Percentiles rank a stretch among this genome's conserved stretches.
Conservation (phyloP, 371 early-diverging fungal species). For the Catenaria anguillulae region DNA sequence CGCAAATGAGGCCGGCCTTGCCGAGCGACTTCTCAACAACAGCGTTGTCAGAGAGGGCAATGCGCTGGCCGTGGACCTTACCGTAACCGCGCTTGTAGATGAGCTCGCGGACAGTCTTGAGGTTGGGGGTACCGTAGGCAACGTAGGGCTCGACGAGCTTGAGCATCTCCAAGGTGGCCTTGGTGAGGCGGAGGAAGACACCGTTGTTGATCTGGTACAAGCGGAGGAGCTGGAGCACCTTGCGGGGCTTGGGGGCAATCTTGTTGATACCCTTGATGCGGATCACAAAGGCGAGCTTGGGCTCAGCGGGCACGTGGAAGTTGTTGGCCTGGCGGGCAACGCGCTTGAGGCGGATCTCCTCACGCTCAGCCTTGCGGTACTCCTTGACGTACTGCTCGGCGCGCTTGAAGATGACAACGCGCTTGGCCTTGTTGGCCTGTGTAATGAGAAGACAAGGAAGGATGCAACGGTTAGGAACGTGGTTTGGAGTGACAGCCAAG, state of each 20-base stretch:
- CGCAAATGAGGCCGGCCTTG: conserved; percentile 89
- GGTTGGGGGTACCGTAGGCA: conserved; percentile 84
- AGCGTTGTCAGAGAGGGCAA: conserved; percentile 92
- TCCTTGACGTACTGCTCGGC: conserved; percentile 90
- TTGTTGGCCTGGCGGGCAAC: conserved; percentile 78
- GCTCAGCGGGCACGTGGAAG: conserved; percentile 92
- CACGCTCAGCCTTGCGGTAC: conserved; percentile 75
- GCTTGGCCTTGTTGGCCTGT: conserved; percentile 65
- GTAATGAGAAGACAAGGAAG: no score
- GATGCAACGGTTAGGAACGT: no score
- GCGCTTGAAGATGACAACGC: conserved; percentile 92
- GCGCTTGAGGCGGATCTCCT: conserved; percentile 77
- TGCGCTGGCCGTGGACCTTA: conserved; percentile 91
- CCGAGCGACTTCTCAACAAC: conserved; percentile 91
- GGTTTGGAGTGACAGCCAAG: no score
- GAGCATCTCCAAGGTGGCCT: conserved; percentile 97
- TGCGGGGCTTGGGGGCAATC: conserved; percentile 98
- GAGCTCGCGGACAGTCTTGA: conserved; percentile 96
- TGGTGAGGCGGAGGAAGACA: conserved; percentile 95
- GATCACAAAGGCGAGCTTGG: conserved; percentile 95
- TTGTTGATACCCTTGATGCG: conserved; percentile 86
- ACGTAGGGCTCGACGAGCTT: conserved; percentile 96
- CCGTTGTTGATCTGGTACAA: conserved; percentile 98
- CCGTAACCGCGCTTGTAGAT: conserved; percentile 99
- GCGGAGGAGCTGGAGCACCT: conserved; percentile 97